Evolutionary conservation across 306 rosid genomes (phyloP), one percentile per base, ranked within the genome.

Genomic region (Luffa acutangula): DNA sequence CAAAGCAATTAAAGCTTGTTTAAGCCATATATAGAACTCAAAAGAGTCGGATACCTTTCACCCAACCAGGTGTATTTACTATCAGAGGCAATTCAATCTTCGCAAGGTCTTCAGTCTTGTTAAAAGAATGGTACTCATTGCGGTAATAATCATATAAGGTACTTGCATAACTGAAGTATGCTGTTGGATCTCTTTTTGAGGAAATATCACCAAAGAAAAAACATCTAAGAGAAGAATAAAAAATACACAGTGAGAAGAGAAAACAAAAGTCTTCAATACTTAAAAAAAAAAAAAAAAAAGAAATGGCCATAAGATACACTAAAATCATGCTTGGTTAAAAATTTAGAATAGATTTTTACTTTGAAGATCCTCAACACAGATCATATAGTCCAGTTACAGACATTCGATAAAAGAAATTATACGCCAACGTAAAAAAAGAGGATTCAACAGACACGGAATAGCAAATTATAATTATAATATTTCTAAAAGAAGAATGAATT

Each of bases 11-110:
- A 43, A 76, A 18, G 34, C 9, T 13, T 45, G 39, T 25, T 20
- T 71, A 21, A 45, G 17, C 49, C 75, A 70, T 6, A 71, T 43
- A 20, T 9, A 75, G 7, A 75, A 66, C 49, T 66, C 20, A 66
- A 17, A 66, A 54, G 52, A 76, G 52, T 4, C 21, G 67, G 49
- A 79, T 85, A 90, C 98, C 98, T 89, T 92, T 95, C 81, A 95
- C 97, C 98, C 98, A 92, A 39, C 98, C 97, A 65, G 95, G 90
- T 36, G 98, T 95, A 84, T 95, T 95, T 78, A 95, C 85, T 9
- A 95, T 82, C 18, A 95, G 97, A 84, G 98, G 97, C 84, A 91
- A 43, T 85, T 71, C 83, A n/a, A 77, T 85, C 85, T 79, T 85
- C n/a, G 53, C 34, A 77, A 80, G 78, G 65, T 62, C 82, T 78